These are phyloP conservation scores for Calendula officinalis DNA, from an alignment of 129 eudicot genomes.

Conservation along the genomic window DNA sequence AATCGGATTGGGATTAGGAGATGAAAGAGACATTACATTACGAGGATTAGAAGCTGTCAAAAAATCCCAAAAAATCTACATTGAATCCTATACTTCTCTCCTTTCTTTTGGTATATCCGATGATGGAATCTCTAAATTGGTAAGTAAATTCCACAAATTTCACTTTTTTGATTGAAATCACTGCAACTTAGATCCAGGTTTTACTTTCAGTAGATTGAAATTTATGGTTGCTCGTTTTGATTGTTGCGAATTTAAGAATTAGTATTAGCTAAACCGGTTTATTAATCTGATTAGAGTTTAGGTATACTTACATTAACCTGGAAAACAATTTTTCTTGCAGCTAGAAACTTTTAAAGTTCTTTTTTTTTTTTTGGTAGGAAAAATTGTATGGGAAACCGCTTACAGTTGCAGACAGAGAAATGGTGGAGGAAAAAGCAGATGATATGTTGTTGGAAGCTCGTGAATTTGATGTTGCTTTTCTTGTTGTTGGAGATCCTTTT, in stretches of 20 bases:
- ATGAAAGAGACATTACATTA: constrained; percentile 76
- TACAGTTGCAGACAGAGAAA: constrained; percentile 72
- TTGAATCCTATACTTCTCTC: constrained; percentile 89
- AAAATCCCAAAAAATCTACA: constrained; percentile 59
- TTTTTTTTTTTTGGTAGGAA: constrained; percentile 47
- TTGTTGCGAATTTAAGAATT: not conserved
- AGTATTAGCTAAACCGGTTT: too few relatives aligned
- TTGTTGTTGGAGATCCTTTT: constrained; percentile 97
- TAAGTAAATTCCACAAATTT: constrained; percentile 1
- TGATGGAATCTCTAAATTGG: constrained; percentile 70
- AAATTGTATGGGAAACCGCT: constrained; percentile 67
- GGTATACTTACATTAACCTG: too few relatives aligned
- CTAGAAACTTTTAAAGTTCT: not conserved
- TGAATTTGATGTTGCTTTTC: constrained; percentile 72
- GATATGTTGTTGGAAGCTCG: constrained; percentile 70
- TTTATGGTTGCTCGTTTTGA: too few relatives aligned
- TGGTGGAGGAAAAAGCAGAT: constrained; percentile 84
- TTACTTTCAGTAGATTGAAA: not conserved
- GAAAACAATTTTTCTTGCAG: too few relatives aligned
- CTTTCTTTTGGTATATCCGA: constrained; percentile 84
- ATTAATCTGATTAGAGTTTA: too few relatives aligned
- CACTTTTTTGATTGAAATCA: not conserved
- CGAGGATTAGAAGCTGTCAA: constrained; percentile 83
- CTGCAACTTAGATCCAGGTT: not conserved
- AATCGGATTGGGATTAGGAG: constrained; percentile 84